Conservation (phyloP, 805 yeast species). For the Saccharomyces eubayanus region DNA sequence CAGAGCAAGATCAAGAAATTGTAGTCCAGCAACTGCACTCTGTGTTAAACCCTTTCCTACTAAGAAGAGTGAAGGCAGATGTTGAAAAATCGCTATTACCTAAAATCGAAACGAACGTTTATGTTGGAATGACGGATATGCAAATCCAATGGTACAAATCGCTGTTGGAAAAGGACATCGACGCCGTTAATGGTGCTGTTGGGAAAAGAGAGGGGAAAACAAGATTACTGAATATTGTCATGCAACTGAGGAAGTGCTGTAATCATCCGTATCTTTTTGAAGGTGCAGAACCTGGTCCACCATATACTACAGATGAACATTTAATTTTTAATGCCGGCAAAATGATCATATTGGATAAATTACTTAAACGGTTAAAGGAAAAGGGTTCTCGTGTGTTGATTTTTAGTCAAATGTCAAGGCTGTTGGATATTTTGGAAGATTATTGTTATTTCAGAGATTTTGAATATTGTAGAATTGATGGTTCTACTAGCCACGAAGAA, state of each 20-base stretch:
- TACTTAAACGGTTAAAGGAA: slow-evolving; percentile 58
- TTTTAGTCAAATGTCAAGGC: slow-evolving; percentile 87
- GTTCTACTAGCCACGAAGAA: slow-evolving; percentile 86
- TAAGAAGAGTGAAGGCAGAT: slow-evolving; percentile 85
- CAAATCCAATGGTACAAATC: slow-evolving; percentile 87
- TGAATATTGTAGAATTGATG: slow-evolving; percentile 87
- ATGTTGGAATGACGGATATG: slow-evolving; percentile 94
- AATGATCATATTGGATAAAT: slow-evolving; percentile 78
- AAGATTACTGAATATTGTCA: slow-evolving; percentile 81
- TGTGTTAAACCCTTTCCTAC: slow-evolving; percentile 75
- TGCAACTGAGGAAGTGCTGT: slow-evolving; percentile 94
- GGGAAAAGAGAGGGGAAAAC: slow-evolving; percentile 92
- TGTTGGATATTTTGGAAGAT: slow-evolving; percentile 84
- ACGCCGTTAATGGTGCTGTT: slow-evolving; percentile 93
- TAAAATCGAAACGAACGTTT: slow-evolving; percentile 80
- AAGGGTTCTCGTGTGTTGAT: slow-evolving; percentile 86
- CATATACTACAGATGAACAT: slow-evolving; percentile 91
- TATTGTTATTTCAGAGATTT: slow-evolving; percentile 79
- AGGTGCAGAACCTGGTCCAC: slow-evolving; percentile 98
- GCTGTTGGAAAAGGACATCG: slow-evolving; percentile 83
- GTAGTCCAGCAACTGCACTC: slow-evolving; percentile 86
- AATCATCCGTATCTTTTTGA: slow-evolving; percentile 94
- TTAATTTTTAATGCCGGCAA: slow-evolving; percentile 83
- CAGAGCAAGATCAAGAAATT: slow-evolving; percentile 58
- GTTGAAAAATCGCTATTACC: slow-evolving; percentile 88